Base-by-base conservation (phyloP, 805 yeast species). In the Lipomyces mesembrius region DNA sequence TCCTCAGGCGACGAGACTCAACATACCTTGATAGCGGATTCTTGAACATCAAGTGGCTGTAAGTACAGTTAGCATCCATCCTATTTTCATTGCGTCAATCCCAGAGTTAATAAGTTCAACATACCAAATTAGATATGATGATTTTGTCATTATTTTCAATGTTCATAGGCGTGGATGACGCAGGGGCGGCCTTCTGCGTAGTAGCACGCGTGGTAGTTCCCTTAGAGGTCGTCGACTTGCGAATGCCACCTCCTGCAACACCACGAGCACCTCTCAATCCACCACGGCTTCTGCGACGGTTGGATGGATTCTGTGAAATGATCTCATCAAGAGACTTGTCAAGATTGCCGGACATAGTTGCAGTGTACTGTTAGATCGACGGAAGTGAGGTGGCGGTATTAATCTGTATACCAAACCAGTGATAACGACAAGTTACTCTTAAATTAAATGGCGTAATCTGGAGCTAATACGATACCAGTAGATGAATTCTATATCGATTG, bases 251-350 rank as follows among this genome's bases (percentile, higher is more conserved):
- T 22, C 71, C 72, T 9, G 67, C 60, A 29, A 66, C 61, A 43
- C 59, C 59, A 35, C 68, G 59, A 35, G 59, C 65, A 14, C 61
- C 61, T 27, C 59, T 43, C 29, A 52, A 58, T 17, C 63, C 66
- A 22, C 64, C 64, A 32, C 72, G 67, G 14, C 69, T 65, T 32
- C 73, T 71, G 27, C 74, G 67, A 60, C 74, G 62, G 68, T 68
- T 67, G 68, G 78, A 75, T 71, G 82, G 80, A 66, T 75, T 74
- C 70, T 90, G 80, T 67, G 96, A 86, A 77, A 94, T 90, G 79
- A 94, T 94, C 75, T 92, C 98, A 83, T 94, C 99, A 77, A 94
- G 87, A 60, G 98, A 91, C 82, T 91, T 90, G 82, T 94, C 97
- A 81, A 94, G 85, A 75, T 90, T 84, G 71, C 89, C 84, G 78